phyloP scores from a whole-genome alignment of 768 basidiomycete species.

The Chiua virens region DNA sequence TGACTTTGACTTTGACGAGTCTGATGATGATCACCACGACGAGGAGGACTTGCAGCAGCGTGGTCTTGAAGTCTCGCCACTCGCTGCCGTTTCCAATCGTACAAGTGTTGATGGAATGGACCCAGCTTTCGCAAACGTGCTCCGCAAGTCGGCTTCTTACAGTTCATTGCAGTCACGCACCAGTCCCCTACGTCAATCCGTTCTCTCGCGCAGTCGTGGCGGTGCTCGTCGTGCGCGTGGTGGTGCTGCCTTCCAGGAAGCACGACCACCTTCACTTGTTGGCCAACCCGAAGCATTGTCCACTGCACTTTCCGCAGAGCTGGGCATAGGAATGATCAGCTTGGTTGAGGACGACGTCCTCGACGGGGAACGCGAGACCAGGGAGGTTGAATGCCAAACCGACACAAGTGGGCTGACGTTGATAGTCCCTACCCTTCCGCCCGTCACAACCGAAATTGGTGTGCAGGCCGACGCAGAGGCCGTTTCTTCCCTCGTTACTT shows the following conservation, averaged over 20 bases:
- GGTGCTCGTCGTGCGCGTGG: slow-evolving; percentile 57
- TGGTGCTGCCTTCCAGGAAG: slow-evolving; percentile 68
- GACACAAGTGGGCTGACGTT: slow-evolving; percentile 40
- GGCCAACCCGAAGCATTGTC: slow-evolving; percentile 72
- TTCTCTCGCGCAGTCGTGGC: slow-evolving; percentile 53
- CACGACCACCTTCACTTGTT: slow-evolving; percentile 68
- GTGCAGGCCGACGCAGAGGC: slow-evolving; percentile 39
- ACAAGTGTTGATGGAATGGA: slow-evolving; percentile 86
- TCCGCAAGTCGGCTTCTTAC: slow-evolving; percentile 52
- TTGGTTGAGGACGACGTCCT: slow-evolving; percentile 40
- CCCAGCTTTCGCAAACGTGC: slow-evolving; percentile 77
- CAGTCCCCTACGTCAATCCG: slow-evolving; percentile 63
- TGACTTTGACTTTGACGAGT: slow-evolving; percentile 24
- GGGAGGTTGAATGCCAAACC: slow-evolving; percentile 68
- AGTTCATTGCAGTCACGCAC: slow-evolving; percentile 44
- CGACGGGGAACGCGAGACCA: slow-evolving; percentile 48
- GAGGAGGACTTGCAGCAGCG: slow-evolving; percentile 29
- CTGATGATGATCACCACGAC: slow-evolving; percentile 19
- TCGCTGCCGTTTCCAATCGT: slow-evolving; percentile 51
- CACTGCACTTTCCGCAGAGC: slow-evolving; percentile 67
- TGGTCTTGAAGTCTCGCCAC: slow-evolving; percentile 34
- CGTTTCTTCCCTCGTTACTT: slow-evolving; percentile 18
- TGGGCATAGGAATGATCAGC: slow-evolving; percentile 50
- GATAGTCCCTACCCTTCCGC: slow-evolving; percentile 29
- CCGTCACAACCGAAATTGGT: slow-evolving; percentile 38